phyloP scores from a whole-genome alignment of 192 early-diverging fungal species.

The Coemansia sp. region DNA sequence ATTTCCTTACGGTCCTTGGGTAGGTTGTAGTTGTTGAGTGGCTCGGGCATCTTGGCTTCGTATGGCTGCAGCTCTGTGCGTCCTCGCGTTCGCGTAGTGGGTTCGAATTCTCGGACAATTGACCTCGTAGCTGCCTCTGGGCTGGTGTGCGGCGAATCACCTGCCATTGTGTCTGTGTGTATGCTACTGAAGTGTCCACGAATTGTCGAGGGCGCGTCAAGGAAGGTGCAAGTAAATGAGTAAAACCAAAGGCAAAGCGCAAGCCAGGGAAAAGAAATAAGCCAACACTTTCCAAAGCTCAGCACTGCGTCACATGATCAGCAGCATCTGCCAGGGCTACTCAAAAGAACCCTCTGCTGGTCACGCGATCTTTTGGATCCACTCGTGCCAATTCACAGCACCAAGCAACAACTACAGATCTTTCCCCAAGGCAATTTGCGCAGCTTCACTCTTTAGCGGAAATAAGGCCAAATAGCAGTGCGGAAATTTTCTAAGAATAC shows the following conservation, averaged over 20 bases:
- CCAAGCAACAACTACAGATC: not conserved
- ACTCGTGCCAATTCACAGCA: not conserved
- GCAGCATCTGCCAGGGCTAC: not conserved
- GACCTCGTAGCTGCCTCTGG: constrained; percentile 12
- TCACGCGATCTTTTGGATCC: not conserved
- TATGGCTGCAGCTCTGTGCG: constrained; percentile 18
- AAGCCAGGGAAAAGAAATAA: not conserved
- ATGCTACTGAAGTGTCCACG: not conserved
- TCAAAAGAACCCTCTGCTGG: not conserved
- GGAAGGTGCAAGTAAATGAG: not conserved
- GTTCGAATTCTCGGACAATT: constrained; percentile 34
- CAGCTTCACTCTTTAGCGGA: not conserved
- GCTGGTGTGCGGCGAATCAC: not conserved
- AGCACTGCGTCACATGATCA: not conserved
- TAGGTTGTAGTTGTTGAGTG: constrained; percentile 54
- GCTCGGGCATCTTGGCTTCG: constrained; percentile 43
- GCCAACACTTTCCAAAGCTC: not conserved
- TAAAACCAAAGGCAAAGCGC: not conserved
- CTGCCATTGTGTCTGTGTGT: not conserved
- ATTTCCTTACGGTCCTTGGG: constrained; percentile 19
- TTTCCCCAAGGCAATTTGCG: not conserved
- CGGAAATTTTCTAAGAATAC: not conserved
- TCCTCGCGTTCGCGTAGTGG: not conserved
- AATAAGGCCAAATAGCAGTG: not conserved
- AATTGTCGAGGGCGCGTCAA: not conserved